These are phyloP conservation scores for Fusarium sterilihyphosum DNA, from an alignment of 2,329 filamentous ascomycete genomes.

Conservation along the genomic window DNA sequence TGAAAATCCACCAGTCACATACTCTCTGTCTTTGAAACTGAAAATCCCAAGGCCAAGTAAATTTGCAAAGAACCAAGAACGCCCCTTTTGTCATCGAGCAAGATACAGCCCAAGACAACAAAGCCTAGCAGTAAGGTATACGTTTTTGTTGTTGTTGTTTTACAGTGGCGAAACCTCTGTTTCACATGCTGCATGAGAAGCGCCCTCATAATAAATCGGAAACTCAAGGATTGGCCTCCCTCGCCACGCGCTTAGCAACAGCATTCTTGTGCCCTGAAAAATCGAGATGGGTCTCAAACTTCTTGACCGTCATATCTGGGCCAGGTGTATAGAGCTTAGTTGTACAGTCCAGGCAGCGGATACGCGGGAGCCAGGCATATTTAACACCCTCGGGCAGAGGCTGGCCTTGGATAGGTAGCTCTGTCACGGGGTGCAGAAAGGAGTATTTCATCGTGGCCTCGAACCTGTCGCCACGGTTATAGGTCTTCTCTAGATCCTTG, in stretches of 20 bases:
- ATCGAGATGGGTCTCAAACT: constrained; percentile 92
- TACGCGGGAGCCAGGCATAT: constrained; percentile 87
- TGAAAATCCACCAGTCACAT: constrained; percentile 10
- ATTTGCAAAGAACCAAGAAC: constrained; percentile 17
- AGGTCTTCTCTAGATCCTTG: constrained; percentile 73
- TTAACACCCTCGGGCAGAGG: constrained; percentile 71
- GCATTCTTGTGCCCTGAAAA: constrained; percentile 82
- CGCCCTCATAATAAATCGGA: background rate
- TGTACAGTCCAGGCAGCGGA: constrained; percentile 91
- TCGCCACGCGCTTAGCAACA: constrained; percentile 57
- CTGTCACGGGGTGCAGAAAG: constrained; percentile 78
- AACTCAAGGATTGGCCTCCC: constrained; percentile 31
- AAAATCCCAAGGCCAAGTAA: constrained; percentile 7
- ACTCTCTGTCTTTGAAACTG: constrained; percentile 24
- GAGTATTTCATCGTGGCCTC: constrained; percentile 93
- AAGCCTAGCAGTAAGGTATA: background rate
- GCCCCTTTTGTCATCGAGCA: constrained; percentile 20
- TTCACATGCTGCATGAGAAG: background rate
- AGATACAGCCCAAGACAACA: constrained; percentile 17
- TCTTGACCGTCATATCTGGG: constrained; percentile 83
- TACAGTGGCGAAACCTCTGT: background rate
- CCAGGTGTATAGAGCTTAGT: constrained; percentile 94
- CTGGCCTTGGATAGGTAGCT: constrained; percentile 68
- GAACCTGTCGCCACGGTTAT: constrained; percentile 81
- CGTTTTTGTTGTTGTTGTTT: too few species aligned